These are phyloP conservation scores for Tilletia indica DNA, from an alignment of 1,284 basidiomycete genomes.

Conservation along the genomic window DNA sequence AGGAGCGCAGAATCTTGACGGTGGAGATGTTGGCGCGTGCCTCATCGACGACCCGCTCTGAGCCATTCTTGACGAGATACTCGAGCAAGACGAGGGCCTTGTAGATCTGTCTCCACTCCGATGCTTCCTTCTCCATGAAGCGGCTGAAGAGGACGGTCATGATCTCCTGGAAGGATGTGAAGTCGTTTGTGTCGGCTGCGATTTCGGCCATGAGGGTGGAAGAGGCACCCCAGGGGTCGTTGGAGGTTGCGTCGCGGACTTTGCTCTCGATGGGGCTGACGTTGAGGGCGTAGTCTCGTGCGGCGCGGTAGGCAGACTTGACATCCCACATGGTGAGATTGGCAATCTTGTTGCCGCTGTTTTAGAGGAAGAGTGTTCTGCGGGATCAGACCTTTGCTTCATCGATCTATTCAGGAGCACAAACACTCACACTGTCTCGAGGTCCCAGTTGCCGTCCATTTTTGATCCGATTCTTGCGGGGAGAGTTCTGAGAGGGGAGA, in stretches of 20 bases:
- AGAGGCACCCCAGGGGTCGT: slow-evolving; percentile 97
- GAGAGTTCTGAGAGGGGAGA: neutral
- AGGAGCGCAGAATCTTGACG: slow-evolving; percentile 94
- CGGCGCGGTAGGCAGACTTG: slow-evolving; percentile 38
- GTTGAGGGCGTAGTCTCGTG: slow-evolving; percentile 70
- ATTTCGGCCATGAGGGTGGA: slow-evolving; percentile 99
- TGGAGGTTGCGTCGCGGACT: slow-evolving; percentile 94
- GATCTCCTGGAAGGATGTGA: slow-evolving; percentile 98
- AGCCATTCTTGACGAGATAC: slow-evolving; percentile 96
- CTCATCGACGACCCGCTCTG: slow-evolving; percentile 95
- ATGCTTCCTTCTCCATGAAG: slow-evolving; percentile 81
- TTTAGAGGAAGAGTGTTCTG: neutral
- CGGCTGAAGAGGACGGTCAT: slow-evolving; percentile 95
- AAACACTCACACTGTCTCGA: slow-evolving; percentile 16
- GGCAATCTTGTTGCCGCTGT: slow-evolving; percentile 48
- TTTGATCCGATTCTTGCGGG: neutral
- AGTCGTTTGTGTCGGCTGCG: slow-evolving; percentile 89
- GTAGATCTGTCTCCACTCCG: slow-evolving; percentile 99
- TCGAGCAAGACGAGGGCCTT: slow-evolving; percentile 73
- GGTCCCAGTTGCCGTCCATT: slow-evolving; percentile 16
- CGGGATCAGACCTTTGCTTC: neutral
- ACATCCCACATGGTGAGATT: slow-evolving; percentile 55
- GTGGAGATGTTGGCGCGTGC: slow-evolving; percentile 90
- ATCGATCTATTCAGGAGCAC: neutral
- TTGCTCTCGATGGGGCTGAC: slow-evolving; percentile 96